Percentiles rank a stretch among this genome's conserved stretches.
Conservation (phyloP, 1,284 basidiomycete species). For the Inonotus obliquus region DNA sequence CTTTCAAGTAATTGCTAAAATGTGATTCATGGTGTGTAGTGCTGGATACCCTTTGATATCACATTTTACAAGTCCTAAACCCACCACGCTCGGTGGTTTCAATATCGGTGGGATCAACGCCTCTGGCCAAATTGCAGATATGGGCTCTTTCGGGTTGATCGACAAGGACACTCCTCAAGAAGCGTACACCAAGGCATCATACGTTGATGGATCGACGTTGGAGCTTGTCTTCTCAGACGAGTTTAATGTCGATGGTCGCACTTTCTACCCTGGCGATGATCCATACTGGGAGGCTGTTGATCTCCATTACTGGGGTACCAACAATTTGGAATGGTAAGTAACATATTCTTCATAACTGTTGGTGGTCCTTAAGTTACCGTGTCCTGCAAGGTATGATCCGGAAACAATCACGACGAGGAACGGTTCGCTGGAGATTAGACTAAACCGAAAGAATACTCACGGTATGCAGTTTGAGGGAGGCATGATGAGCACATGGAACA, state of each 20-base stretch:
- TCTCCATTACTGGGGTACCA: conserved; percentile 42
- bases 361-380: background rate
- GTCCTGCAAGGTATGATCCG: conserved; percentile 52
- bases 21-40: conserved; percentile 31
- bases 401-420: conserved; percentile 71
- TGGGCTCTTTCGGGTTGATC: conserved; percentile 70
- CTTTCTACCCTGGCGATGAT: conserved; percentile 69
- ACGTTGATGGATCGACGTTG: conserved; percentile 40
- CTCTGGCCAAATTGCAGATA: conserved; percentile 65
- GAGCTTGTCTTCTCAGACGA: conserved; percentile 87
- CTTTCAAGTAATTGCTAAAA: background rate
- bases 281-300: conserved; percentile 69
- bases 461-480: conserved; percentile 73
- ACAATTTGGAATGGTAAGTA: conserved; percentile 60
- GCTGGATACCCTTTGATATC: conserved; percentile 80
- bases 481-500: conserved; percentile 78
- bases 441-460: conserved; percentile 63
- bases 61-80: conserved; percentile 50
- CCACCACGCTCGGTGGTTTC: conserved; percentile 59
- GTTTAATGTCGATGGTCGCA: conserved; percentile 76
- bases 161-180: conserved; percentile 71
- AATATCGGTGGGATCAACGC: conserved; percentile 81
- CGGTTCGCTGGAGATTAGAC: conserved; percentile 78
- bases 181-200: conserved; percentile 57
- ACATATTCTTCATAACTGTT: background rate